A percentile compares a stretch with the other conserved stretches of the same genome.
Conservation (phyloP, 1,139 yeast species). For the Blastobotrys malaysiensis region DNA sequence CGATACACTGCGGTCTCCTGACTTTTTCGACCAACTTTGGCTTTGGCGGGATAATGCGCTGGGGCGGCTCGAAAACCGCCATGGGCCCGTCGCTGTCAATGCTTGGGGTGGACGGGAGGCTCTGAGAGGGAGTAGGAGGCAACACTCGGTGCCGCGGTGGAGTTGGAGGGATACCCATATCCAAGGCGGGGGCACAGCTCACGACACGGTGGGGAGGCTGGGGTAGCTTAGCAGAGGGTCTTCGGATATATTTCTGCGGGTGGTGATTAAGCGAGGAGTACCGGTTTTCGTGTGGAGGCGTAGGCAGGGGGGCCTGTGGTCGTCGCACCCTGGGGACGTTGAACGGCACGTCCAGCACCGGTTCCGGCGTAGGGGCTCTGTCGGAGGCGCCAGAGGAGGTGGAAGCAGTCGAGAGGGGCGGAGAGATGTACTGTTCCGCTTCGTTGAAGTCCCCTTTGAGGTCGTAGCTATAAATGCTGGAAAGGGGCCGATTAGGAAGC, state of each 20-base stretch:
- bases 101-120: background rate
- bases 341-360: background rate
- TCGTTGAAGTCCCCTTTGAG: background rate
- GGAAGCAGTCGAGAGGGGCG: background rate
- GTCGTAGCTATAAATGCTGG: background rate
- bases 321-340: background rate
- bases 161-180: background rate
- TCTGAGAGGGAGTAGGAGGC: background rate
- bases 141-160: background rate
- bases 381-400: background rate
- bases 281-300: background rate
- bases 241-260: background rate
- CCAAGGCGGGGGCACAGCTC: background rate
- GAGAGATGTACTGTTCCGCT: background rate
- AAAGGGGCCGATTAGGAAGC: background rate
- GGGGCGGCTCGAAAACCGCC: background rate
- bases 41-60: background rate
- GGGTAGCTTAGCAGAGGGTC: background rate
- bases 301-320: background rate
- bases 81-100: background rate
- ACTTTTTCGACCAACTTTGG: background rate
- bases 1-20: slow-evolving; percentile 2
- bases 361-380: background rate
- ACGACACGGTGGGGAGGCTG: background rate
- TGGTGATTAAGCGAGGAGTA: background rate